Evolutionary conservation across 2,329 filamentous ascomycete species (phyloP), one percentile per base, ranked within the genome.

Genomic region (Diaporthe humulicola): DNA sequence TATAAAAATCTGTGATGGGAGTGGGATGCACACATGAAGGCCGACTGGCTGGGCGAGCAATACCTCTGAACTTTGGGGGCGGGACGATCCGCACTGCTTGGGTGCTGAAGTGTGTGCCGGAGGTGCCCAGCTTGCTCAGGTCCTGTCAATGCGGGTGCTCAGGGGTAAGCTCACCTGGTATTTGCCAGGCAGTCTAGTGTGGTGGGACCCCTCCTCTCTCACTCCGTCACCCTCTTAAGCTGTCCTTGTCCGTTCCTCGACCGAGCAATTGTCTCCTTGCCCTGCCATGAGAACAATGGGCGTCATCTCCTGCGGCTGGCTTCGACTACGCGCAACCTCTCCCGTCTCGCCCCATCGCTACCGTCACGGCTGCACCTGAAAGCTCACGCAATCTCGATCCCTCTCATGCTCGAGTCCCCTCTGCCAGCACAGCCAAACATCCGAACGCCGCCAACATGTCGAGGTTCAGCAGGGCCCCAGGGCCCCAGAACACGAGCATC

Each of bases 401-500:
- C 40, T 48, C 45, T 22, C 40, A 48, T 36, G 36, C 70, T 38
- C 36, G 28, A 72, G 38, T 40, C 36, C 22, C 58, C 28, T 36
- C n/a, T 30, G 22, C 45, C 25, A 54, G 40, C 38, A 30, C 25
- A 40, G 14, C 57, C 45, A n/a, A 28, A n/a, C 56, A 19, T n/a
- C 19, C 9, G 19, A 45, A 61, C 56, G 30, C 71, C 67, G 56
- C 52, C 73, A 77, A 61, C 74, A 88, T 88, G 87, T 84, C 87
- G 74, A 83, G 84, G 78, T 83, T 86, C 78, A 86, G 83, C 79
- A 82, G 84, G 80, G 83, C 83, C 54, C 74, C 77, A 19, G 75
- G 75, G 60, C 73, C 71, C 57, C 85, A 85, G 80, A 84, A 82
- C 77, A 87, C 82, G 77, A 88, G 88, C 83, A 91, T 98, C 79